Evolutionary conservation across 208 protist genomes (phyloP).

Genomic region (Acanthamoeba healyi): DNA sequence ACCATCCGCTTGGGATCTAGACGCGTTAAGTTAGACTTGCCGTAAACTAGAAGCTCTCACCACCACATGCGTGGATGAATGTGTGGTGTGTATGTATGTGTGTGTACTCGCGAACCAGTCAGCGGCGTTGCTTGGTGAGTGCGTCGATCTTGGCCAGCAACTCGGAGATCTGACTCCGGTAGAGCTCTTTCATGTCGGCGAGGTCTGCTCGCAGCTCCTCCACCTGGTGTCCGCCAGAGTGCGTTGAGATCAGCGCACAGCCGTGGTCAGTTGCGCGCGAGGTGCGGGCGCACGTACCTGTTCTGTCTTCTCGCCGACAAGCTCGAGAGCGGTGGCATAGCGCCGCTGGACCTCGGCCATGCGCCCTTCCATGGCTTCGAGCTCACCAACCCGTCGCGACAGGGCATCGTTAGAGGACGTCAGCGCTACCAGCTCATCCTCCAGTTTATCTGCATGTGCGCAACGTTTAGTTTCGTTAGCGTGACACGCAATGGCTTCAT

Average conservation of each 20-base stretch:
- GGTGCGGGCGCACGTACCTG: background rate
- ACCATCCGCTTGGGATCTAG: too few relatives aligned
- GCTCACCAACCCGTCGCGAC: background rate
- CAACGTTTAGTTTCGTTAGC: background rate
- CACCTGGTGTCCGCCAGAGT: background rate
- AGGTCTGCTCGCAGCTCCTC: constrained; percentile 65
- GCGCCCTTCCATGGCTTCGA: background rate
- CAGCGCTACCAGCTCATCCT: constrained; percentile 67
- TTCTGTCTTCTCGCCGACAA: constrained; percentile 49
- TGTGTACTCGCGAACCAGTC: too few relatives aligned
- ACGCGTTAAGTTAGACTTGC: too few relatives aligned
- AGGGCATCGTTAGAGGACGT: constrained; percentile 54
- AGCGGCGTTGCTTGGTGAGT: constrained; percentile 4
- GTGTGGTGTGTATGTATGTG: too few relatives aligned
- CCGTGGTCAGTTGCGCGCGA: background rate
- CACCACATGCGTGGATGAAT: too few relatives aligned
- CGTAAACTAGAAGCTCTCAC: too few relatives aligned
- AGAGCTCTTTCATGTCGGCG: constrained; percentile 55
- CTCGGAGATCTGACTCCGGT: constrained; percentile 54
- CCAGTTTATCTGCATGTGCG: background rate
- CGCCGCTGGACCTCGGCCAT: constrained; percentile 37
- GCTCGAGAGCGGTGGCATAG: constrained; percentile 35
- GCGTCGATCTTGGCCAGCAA: constrained; percentile 35
- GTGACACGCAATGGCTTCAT: background rate
- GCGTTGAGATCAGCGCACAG: background rate